These are phyloP conservation scores for Rhododendron simsii DNA, from an alignment of 148 eudicot genomes.

Conservation along the genomic window DNA sequence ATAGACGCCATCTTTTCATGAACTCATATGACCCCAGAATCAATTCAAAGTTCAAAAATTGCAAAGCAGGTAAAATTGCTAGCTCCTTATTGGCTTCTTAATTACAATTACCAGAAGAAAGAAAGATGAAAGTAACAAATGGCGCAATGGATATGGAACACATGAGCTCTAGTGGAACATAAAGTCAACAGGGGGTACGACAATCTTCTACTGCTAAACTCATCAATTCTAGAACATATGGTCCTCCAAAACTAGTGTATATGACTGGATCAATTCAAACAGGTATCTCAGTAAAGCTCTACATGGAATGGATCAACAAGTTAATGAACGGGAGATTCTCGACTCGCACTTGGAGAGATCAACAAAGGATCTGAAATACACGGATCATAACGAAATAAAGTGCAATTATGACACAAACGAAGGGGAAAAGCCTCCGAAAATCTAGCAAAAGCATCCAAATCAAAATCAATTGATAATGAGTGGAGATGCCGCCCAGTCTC, in stretches of 20 bases:
- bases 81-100: no score
- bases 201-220: neutral
- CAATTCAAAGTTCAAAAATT: neutral
- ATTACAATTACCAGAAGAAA: no score
- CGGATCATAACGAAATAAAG: no score
- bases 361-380: no score
- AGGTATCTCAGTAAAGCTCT: neutral
- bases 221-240: neutral
- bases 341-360: no score
- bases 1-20: neutral
- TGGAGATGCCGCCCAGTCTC: no score
- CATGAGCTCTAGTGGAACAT: neutral
- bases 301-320: neutral
- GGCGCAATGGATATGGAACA: neutral
- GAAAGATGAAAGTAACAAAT: no score
- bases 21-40: neutral
- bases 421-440: no score
- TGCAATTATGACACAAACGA: no score
- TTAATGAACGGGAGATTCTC: slow-evolving; percentile 23
- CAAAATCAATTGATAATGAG: no score
- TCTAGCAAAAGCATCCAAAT: no score
- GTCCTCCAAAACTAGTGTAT: neutral
- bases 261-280: neutral
- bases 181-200: neutral
- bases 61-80: no score